Base-by-base conservation (phyloP, 2,329 filamentous ascomycete genomes). In the Myriosclerotinia scirpicola region DNA sequence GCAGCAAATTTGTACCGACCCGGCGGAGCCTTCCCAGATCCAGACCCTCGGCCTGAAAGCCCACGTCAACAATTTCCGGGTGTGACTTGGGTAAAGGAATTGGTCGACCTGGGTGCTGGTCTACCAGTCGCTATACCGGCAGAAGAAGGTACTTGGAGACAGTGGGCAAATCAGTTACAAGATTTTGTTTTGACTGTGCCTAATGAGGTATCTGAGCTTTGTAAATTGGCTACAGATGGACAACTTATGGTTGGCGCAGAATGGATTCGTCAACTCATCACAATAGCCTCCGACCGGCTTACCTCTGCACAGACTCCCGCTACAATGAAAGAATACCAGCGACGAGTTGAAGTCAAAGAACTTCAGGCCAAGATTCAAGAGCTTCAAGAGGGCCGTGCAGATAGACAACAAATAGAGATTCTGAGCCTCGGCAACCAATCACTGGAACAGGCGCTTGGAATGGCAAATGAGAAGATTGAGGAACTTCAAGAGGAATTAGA, bases 231-330 rank as follows among this genome's bases (percentile, higher is more conserved):
- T 2, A 14, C 44, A 6, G 14, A 26, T 44, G 40, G 50, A 38
- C 46, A 66, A 30, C 44, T 40, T 26, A 12, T 22, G 14, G 20
- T 34, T 14, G 64, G 64, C n/a, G 55, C 52, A 44, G 38, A 66
- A 61, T 66, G 64, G 64, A 54, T 66, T 7, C 55, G 38, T 26
- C 30, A 66, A 36, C 48, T 66, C 9, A 61, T 66, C 48, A 12
- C 6, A 5, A n/a, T 40, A 44, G 64, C 56, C 40, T 12, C 48
- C 3, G 26, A 61, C 15, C 26, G 15, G 14, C 64, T 48, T 11
- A 34, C 34, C 15, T 6, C 30, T 14, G 5, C 34, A 36, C 34
- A 30, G n/a, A 5, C 1, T 26, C 30, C 58, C 9, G 20, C 14
- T 40, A 50, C 44, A 12, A 4, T 61, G 8, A 61, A 52, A 20